phyloP scores from a whole-genome alignment of 805 yeast species.

The Metschnikowia sp. region DNA sequence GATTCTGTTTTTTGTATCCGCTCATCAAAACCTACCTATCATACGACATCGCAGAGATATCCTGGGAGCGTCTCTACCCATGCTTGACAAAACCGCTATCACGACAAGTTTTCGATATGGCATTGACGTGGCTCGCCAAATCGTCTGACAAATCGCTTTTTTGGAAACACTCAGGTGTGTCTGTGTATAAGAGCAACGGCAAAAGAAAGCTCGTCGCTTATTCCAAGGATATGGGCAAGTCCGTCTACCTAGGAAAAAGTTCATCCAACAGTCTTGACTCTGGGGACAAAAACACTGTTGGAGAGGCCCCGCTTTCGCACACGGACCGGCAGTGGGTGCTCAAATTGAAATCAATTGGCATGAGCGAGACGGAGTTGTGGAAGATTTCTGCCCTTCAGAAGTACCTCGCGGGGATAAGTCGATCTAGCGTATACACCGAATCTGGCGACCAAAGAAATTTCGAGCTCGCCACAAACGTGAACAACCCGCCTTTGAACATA shows the following conservation, averaged over 20 bases:
- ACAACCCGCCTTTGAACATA: slow-evolving; percentile 31
- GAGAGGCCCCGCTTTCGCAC: slow-evolving; percentile 43
- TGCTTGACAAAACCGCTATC: slow-evolving; percentile 67
- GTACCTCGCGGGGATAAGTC: slow-evolving; percentile 48
- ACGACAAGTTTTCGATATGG: slow-evolving; percentile 58
- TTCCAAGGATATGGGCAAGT: slow-evolving; percentile 35
- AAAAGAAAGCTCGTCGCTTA: slow-evolving; percentile 23
- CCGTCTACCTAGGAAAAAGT: slow-evolving; percentile 28
- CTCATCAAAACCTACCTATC: slow-evolving; percentile 70
- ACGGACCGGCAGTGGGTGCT: slow-evolving; percentile 75
- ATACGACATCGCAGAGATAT: slow-evolving; percentile 69
- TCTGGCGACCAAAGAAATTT: slow-evolving; percentile 15
- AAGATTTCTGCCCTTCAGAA: slow-evolving; percentile 69
- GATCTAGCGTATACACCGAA: slow-evolving; percentile 8
- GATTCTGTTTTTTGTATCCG: slow-evolving; percentile 81
- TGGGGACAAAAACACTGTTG: background rate
- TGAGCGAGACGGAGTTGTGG: slow-evolving; percentile 75
- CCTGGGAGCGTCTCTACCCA: slow-evolving; percentile 63
- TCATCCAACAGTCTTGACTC: slow-evolving; percentile 2
- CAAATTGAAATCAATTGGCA: slow-evolving; percentile 67
- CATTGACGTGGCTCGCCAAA: slow-evolving; percentile 68
- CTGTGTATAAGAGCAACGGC: slow-evolving; percentile 17
- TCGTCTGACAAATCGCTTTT: slow-evolving; percentile 63
- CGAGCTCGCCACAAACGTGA: slow-evolving; percentile 16
- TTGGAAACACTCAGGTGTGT: slow-evolving; percentile 55